Percentiles rank a stretch among this genome's conserved stretches.
phyloP scores from a whole-genome alignment of 257 asterid genomes.

The Nicotiana attenuata region DNA sequence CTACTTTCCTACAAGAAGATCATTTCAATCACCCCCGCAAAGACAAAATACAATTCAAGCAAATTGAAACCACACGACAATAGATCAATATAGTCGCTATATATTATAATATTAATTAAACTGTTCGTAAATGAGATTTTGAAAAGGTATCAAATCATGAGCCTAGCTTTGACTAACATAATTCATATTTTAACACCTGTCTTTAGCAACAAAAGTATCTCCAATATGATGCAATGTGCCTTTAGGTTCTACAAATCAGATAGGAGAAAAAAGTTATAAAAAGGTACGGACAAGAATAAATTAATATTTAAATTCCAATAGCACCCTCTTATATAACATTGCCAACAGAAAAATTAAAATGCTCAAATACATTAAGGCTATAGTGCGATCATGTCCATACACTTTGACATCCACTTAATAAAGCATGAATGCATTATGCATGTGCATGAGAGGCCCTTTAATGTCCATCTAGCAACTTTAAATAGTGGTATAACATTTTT shows the following conservation, averaged over 20 bases:
- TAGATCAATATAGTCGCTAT: not conserved
- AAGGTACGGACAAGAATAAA: not conserved
- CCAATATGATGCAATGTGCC: not conserved
- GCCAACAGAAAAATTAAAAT: not conserved
- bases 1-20: too few relatives aligned
- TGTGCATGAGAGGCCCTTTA: not conserved
- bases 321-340: not conserved
- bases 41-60: too few relatives aligned
- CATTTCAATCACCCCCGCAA: too few relatives aligned
- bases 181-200: slow-evolving; percentile 23
- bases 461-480: not conserved
- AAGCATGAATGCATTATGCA: not conserved
- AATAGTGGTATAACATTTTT: not conserved
- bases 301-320: not conserved
- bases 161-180: slow-evolving; percentile 18
- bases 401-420: not conserved
- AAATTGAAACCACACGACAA: too few relatives aligned
- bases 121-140: slow-evolving; percentile 4
- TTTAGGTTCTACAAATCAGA: not conserved
- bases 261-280: not conserved
- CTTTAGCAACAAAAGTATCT: slow-evolving; percentile 8
- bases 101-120: not conserved
- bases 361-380: not conserved
- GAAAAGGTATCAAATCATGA: slow-evolving; percentile 13
- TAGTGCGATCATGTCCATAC: not conserved